Evolutionary conservation across 192 early-diverging fungal species (phyloP), one percentile per base, ranked within the genome.

Genomic region (Paraglomus brasilianum): DNA sequence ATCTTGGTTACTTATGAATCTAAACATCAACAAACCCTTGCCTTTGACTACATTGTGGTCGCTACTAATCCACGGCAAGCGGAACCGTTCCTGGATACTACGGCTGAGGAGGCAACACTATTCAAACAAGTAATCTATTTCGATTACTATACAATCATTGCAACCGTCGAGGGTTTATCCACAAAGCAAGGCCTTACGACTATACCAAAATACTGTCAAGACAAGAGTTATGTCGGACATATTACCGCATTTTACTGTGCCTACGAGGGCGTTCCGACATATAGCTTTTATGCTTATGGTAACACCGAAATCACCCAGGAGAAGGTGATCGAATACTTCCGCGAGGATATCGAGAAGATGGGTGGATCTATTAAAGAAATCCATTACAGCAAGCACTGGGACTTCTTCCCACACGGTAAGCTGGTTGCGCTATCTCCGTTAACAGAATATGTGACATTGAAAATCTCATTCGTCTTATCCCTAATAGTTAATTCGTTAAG

Each of bases 331-430:
- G 64, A 66, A 51, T 21, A 42, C n/a, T 41, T 66, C 8, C 48
- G 52, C 40, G 36, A 66, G 42, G 64, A 66, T 40, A 17, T 66
- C 2, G 17, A 21, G 15, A 10, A 19, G 15, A 66, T 66, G 64
- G 64, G 64, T 0, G 64, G 64, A 15, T 13, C 48, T 9, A 5
- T 66, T 38, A 50, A 66, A 19, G 49, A 40, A 39, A 66, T 66
- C 41, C 64, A 66, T 50, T 66, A 66, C 39, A 66, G 41, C 49
- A 30, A 66, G 52, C 46, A 43, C 17, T 66, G 64, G 64, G 64
- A 66, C 40, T 66, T 66, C 7, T 66, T 66, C 36, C 64, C 64
- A 41, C 64, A 66, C 52, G 64, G 64, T 66, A 66, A 19, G n/a
- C 50, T 21, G 17, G 41, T 14, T 1, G 8, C 19, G 7, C 22